phyloP scores from a whole-genome alignment of 305 asterid species.

The Fraxinus latifolia region DNA sequence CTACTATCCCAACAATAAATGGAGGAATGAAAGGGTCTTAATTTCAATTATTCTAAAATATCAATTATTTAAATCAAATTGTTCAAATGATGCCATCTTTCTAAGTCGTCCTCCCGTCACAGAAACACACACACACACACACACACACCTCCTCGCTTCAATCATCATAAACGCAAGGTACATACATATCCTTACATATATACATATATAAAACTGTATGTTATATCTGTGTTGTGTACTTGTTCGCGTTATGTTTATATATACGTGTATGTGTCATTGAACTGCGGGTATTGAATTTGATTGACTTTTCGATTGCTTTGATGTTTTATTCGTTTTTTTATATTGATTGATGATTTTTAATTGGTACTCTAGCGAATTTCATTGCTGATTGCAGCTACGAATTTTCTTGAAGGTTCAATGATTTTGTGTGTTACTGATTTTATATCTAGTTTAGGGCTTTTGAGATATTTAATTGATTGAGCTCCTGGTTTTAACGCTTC shows the following conservation, averaged over 20 bases:
- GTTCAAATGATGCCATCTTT: background rate
- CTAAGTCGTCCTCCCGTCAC: background rate
- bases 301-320: background rate
- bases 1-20: background rate
- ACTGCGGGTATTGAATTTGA: background rate
- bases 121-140: too few species aligned
- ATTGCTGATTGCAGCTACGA: background rate
- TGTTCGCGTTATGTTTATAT: background rate
- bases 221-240: background rate
- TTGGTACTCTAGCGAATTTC: background rate
- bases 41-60: background rate
- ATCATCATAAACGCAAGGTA: background rate
- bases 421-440: background rate
- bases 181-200: background rate
- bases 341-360: background rate
- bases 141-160: background rate
- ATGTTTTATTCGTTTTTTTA: background rate
- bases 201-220: background rate
- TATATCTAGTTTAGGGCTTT: slow-evolving; percentile 1
- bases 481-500: background rate
- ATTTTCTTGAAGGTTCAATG: background rate
- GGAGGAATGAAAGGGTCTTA: background rate
- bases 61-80: background rate
- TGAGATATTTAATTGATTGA: background rate
- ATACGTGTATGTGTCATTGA: background rate